A percentile compares a stretch with the other conserved stretches of the same genome.
phyloP scores from a whole-genome alignment of 2,329 filamentous ascomycete genomes.

The Dissoconium aciculare region DNA sequence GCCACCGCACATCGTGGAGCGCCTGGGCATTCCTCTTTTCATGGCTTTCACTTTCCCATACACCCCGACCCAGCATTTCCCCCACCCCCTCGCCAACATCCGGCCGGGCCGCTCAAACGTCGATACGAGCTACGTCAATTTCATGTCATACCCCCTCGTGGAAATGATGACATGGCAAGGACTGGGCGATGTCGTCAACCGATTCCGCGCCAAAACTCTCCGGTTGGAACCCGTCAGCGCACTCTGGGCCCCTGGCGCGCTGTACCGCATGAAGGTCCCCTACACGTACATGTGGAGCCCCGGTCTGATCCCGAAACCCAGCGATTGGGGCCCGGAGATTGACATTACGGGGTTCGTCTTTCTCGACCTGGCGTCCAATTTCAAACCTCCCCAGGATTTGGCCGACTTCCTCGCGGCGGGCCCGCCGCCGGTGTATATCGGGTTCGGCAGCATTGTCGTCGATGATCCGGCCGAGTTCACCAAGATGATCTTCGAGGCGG shows the following conservation, averaged over 20 bases:
- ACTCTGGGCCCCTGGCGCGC: constrained; percentile 59
- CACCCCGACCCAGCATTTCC: constrained; percentile 58
- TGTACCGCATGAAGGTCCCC: constrained; percentile 59
- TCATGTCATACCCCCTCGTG: constrained; percentile 65
- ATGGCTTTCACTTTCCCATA: constrained; percentile 48
- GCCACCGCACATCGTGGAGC: constrained; percentile 56
- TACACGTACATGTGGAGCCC: constrained; percentile 49
- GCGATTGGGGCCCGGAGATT: constrained; percentile 28
- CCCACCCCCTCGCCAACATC: constrained; percentile 64
- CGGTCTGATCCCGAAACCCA: constrained; percentile 26
- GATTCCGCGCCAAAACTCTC: constrained; percentile 54
- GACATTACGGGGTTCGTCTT: constrained; percentile 25
- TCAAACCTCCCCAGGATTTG: constrained; percentile 22
- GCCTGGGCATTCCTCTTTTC: constrained; percentile 60
- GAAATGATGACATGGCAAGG: constrained; percentile 55
- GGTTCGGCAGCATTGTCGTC: constrained; percentile 62
- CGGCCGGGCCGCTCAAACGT: constrained; percentile 48
- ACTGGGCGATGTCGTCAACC: constrained; percentile 62
- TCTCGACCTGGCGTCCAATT: constrained; percentile 23
- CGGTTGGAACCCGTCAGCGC: constrained; percentile 59
- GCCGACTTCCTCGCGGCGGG: constrained; percentile 40
- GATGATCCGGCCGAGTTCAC: constrained; percentile 57
- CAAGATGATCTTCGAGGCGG: constrained; percentile 54
- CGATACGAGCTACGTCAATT: constrained; percentile 60
- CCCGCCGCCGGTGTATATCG: constrained; percentile 54